phyloP scores from a whole-genome alignment of 2,329 filamentous ascomycete genomes.

The Colletotrichum shisoi region DNA sequence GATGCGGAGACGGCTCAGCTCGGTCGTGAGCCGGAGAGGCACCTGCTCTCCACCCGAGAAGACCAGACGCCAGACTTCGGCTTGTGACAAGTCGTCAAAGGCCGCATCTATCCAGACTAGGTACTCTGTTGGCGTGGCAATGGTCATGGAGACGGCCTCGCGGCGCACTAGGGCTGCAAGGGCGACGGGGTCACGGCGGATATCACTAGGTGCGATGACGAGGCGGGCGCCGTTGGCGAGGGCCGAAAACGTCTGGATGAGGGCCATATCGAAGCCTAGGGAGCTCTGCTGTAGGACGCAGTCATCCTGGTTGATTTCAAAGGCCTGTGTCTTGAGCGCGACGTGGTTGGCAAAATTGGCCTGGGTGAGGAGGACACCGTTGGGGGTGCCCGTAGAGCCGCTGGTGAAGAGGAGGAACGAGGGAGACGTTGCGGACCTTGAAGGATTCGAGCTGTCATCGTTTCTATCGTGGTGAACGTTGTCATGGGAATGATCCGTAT shows the following conservation, averaged over 20 bases:
- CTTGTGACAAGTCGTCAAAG: slow-evolving; percentile 20
- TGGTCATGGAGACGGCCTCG: slow-evolving; percentile 50
- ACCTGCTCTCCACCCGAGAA: slow-evolving; percentile 41
- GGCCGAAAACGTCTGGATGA: slow-evolving; percentile 50
- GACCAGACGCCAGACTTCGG: slow-evolving; percentile 39
- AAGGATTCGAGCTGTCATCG: background rate
- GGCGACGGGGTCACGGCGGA: slow-evolving; percentile 47
- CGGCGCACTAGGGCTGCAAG: slow-evolving; percentile 49
- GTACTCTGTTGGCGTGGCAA: slow-evolving; percentile 55
- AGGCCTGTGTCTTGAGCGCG: slow-evolving; percentile 25
- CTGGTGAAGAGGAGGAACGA: slow-evolving; percentile 48
- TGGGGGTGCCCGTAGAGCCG: slow-evolving; percentile 50
- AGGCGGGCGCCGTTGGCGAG: slow-evolving; percentile 50
- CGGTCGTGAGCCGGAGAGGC: slow-evolving; percentile 16
- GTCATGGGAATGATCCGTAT: no score
- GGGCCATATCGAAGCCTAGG: slow-evolving; percentile 53
- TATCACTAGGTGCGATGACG: slow-evolving; percentile 46
- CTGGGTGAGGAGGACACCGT: slow-evolving; percentile 51
- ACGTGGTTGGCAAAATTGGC: slow-evolving; percentile 45
- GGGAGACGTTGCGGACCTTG: slow-evolving; percentile 22
- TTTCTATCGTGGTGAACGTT: no score
- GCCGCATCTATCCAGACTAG: slow-evolving; percentile 44
- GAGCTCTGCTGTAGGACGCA: slow-evolving; percentile 52
- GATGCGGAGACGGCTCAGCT: slow-evolving; percentile 22
- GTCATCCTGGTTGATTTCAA: slow-evolving; percentile 34